phyloP scores from a whole-genome alignment of 768 basidiomycete genomes.

The Suillus fuscotomentosus region DNA sequence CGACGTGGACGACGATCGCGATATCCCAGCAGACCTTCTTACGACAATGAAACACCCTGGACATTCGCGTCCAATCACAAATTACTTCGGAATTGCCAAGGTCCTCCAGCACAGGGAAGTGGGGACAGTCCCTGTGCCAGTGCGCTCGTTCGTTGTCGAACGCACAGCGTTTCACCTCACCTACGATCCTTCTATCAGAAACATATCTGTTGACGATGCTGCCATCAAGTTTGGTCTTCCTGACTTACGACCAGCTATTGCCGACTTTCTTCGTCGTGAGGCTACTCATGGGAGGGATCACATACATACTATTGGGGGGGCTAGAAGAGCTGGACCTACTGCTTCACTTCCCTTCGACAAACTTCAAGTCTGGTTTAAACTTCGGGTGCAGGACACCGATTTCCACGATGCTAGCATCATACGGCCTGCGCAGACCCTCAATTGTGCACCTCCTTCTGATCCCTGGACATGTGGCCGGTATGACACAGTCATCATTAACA shows the following conservation, averaged over 20 bases:
- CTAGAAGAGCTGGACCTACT: too few species aligned
- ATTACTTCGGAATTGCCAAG: neutral
- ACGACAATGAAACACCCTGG: neutral
- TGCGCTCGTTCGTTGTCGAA: slow-evolving; percentile 12
- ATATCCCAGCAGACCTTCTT: neutral
- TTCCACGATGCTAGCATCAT: too few species aligned
- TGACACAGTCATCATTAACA: too few species aligned
- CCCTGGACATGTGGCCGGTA: too few species aligned
- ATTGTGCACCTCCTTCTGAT: too few species aligned
- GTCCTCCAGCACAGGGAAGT: neutral
- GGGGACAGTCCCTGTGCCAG: slow-evolving; percentile 7
- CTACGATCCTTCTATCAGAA: slow-evolving; percentile 17
- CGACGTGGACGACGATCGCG: neutral
- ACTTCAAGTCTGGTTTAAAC: too few species aligned
- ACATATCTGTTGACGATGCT: slow-evolving; percentile 22
- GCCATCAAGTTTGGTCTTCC: slow-evolving; percentile 5
- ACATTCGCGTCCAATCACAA: neutral
- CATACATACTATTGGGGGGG: neutral
- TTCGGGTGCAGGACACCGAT: too few species aligned
- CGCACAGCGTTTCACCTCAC: slow-evolving; percentile 25
- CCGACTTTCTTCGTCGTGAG: neutral
- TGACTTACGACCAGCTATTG: slow-evolving; percentile 16
- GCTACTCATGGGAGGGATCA: neutral
- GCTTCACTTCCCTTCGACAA: too few species aligned
- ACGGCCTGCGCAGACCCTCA: too few species aligned